Evolutionary conservation across 805 yeast genomes (phyloP).

Genomic region (Debaryomyces castellii): DNA sequence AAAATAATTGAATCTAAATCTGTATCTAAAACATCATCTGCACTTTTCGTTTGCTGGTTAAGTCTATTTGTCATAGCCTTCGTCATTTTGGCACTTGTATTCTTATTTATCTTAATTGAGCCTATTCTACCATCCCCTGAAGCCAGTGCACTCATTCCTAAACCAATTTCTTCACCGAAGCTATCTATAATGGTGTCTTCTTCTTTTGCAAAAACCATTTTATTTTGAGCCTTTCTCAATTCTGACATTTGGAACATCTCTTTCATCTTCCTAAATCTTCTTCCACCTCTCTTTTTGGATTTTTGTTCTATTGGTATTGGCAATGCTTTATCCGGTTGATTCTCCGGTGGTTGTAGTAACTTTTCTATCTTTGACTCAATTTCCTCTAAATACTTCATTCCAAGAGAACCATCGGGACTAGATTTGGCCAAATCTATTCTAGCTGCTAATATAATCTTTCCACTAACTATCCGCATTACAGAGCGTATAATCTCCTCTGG

Average conservation of each 20-base stretch:
- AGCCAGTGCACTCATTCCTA: constrained; percentile 62
- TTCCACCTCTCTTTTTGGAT: constrained; percentile 85
- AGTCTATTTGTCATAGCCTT: constrained; percentile 59
- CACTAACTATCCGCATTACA: constrained; percentile 77
- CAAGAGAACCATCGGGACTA: constrained; percentile 50
- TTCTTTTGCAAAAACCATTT: constrained; percentile 76
- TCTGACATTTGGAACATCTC: constrained; percentile 82
- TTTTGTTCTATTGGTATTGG: constrained; percentile 73
- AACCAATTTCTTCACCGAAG: constrained; percentile 78
- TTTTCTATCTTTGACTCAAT: constrained; percentile 66
- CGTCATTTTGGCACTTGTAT: constrained; percentile 58
- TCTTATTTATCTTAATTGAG: constrained; percentile 36
- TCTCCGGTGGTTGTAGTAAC: constrained; percentile 74
- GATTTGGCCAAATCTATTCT: constrained; percentile 63
- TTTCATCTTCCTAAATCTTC: constrained; percentile 73
- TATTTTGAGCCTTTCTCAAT: constrained; percentile 76
- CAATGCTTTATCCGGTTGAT: constrained; percentile 57
- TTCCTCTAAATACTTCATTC: constrained; percentile 59
- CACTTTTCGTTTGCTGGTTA: constrained; percentile 1
- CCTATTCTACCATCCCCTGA: constrained; percentile 12
- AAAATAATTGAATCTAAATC: constrained; percentile 17
- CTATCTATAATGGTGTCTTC: constrained; percentile 63
- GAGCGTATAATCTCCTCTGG: constrained; percentile 61
- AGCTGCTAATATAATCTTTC: constrained; percentile 78
- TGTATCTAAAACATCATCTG: constrained; percentile 6